Evolutionary conservation across 2,329 filamentous ascomycete species (phyloP), one percentile per base, ranked within the genome.

Genomic region (Colletotrichum filicis): DNA sequence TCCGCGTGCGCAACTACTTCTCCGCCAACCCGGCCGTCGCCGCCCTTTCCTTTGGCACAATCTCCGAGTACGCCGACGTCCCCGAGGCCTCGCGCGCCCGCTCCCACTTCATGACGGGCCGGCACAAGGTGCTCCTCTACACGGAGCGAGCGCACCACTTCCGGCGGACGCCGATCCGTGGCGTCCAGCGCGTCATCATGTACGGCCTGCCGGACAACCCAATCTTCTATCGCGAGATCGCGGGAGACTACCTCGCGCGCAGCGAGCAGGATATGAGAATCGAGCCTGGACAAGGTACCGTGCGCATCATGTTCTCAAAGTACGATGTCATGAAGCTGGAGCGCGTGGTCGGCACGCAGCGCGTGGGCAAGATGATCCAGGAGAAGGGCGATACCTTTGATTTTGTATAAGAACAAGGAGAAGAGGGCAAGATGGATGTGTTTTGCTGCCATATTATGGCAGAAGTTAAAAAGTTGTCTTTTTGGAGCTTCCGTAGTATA

Each of bases 111-210:
- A 85, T 95, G 75, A 93, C 87, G 52, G 97, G 95, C 5, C 89
- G 95, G 19, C 94, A 98, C 80, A 91, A 91, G 24, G 89, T 98
- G 22, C 84, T 99, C 52, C 86, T 99, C 19, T 99, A 98, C 84
- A 97, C 95, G 2, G 96, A 97, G 81, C 92, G 97, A 72, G 94
- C 95, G n/a, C 97, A 99, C 83, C 97, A 99, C 83, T 98, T 98
- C 87, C 91, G 95, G 62, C 89, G 97, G n/a, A 95, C 97, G 79
- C 89, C 90, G 76, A 88, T 99, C 66, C 89, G 91, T 46, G 97
- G 97, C 26, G 95, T 97, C 16, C 92, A 92, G 81, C 88, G 92
- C 53, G 90, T 98, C n/a, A 88, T 98, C 64, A 93, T 98, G 87
- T 98, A 98, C 81, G 93, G 92, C 1, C 82, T 98, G 37, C 97